Base-by-base conservation (phyloP, 1,284 basidiomycete genomes). In the Fomitiporia mediterranea region DNA sequence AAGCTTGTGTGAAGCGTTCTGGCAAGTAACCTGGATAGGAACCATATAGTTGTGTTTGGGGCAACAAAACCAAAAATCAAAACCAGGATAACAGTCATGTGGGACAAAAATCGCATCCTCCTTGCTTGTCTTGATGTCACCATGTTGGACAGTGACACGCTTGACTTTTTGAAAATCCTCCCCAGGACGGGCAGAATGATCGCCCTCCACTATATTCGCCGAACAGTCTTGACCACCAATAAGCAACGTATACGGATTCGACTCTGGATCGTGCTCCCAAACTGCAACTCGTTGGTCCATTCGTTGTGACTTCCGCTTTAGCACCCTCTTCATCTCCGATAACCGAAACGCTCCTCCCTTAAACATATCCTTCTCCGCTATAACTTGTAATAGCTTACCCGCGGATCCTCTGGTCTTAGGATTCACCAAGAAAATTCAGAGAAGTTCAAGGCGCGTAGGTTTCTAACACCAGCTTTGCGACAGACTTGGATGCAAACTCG, bases 391-490 rank as follows among this genome's bases (percentile, higher is more conserved):
- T 44, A 44, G 43, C 21, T 25, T 21, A 44, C 43, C 43, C 13
- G 43, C 43, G 11, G 43, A 44, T 44, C 21, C 43, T 25, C 43
- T 44, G 43, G 43, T 25, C 43, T 44, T 44, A 27, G 43, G 43
- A 21, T 9, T 44, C 28, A 11, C 28, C 43, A 44, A 27, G 21
- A 44, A 44, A 19, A 25, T 11, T 6, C 23, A 25, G 28, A 25
- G 28, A 44, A 44, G 43, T 3, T 44, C 19, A 9, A 5, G 2
- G 28, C 43, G 21, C 17, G 13, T 44, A 44, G 8, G 43, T 21
- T 27, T 15, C 28, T 13, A 19, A 27, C n/a, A 44, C 43, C 43
- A 44, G 21, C 21, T 44, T 27, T 25, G 43, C 43, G 43, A 27
- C 23, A 21, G 11, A 27, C 13, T 44, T 44, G 21, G 43, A 23